Base-by-base conservation (phyloP, 1,284 basidiomycete species). In the Termitomyces sp. region DNA sequence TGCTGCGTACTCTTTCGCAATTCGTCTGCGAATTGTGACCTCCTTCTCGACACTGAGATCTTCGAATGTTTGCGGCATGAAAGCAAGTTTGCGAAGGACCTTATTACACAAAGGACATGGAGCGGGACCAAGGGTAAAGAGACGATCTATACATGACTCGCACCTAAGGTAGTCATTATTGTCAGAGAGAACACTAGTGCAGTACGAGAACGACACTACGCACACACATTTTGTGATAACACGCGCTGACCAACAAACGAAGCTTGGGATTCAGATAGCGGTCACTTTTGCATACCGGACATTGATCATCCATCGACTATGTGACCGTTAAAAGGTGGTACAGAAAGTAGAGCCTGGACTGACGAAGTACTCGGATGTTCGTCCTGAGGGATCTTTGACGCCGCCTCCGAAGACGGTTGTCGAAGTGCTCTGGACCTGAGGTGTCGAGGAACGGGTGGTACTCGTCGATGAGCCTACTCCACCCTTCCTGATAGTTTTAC, bases 21-120 rank as follows among this genome's bases (percentile, higher is more conserved):
- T 86, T 54, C 92, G 79, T 62, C 90, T 80, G 53, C 97, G 77
- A 4, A 99, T 82, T 2, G 91, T 86, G 0, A 99, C 91, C 72
- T 99, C 97, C 70, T 96, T 96, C 75, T 99, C 97, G 0, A 99
- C 96, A 1, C 81, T 83, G 17, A 99, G 78, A 69, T 99, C 96
- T 71, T 98, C 94, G 62, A 99, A 99, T 0, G 95, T 98, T 72
- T 98, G 97, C 3, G 93, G 92, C 19, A 87, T 90, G 67, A 99
- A 99, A 26, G 94, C 92, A 41, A 93, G 80, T 70, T 98, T 99
- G 31, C 97, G 79, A 52, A 98, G 78, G n/a, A 90, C 84, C 64
- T 88, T 90, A 50, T 82, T 83, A 70, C 97, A 99, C 58, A 92
- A 88, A 10, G 97, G 97, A 78, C 97, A 99, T 6, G 94, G 93